A percentile compares a stretch with the other conserved stretches of the same genome.
Evolutionary conservation across 73 alveolate genomes (phyloP).

Genomic region (Paramecium primaurelia): DNA sequence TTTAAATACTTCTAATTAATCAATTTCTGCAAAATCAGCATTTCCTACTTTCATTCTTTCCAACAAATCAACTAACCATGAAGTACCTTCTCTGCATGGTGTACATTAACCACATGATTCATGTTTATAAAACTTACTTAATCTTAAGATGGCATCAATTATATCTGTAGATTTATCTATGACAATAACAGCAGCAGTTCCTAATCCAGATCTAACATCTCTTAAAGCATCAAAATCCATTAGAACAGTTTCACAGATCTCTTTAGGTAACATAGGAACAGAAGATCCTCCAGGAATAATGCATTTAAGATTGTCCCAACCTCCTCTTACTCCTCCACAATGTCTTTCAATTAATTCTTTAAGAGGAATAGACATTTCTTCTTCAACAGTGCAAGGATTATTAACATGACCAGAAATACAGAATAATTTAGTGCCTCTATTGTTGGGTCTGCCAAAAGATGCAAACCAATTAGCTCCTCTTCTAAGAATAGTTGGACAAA

Average conservation of each 20-base stretch:
- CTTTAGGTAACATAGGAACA: slow-evolving; percentile 82
- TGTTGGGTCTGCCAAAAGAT: slow-evolving; percentile 82
- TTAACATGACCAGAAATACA: slow-evolving; percentile 89
- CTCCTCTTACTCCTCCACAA: slow-evolving; percentile 93
- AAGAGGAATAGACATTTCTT: slow-evolving; percentile 86
- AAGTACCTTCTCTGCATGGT: slow-evolving; percentile 94
- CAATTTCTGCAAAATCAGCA: slow-evolving; percentile 92
- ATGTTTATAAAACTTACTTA: slow-evolving; percentile 83
- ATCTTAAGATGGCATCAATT: slow-evolving; percentile 85
- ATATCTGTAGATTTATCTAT: slow-evolving; percentile 87
- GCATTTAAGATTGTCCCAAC: slow-evolving; percentile 86
- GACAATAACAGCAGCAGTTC: slow-evolving; percentile 95
- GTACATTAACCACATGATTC: slow-evolving; percentile 94
- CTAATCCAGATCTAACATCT: slow-evolving; percentile 84
- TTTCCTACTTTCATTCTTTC: slow-evolving; percentile 84
- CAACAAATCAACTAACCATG: slow-evolving; percentile 85
- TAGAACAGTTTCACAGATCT: slow-evolving; percentile 78
- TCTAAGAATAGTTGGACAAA: slow-evolving; percentile 88
- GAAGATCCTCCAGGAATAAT: slow-evolving; percentile 93
- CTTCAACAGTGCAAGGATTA: slow-evolving; percentile 90
- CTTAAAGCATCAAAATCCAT: slow-evolving; percentile 92
- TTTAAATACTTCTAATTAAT: slow-evolving; percentile 69
- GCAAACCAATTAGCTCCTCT: slow-evolving; percentile 90
- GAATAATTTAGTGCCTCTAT: slow-evolving; percentile 82
- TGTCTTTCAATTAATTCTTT: slow-evolving; percentile 85